Conservation (phyloP, 148 eudicot species). For the Dianthus caryophyllus region DNA sequence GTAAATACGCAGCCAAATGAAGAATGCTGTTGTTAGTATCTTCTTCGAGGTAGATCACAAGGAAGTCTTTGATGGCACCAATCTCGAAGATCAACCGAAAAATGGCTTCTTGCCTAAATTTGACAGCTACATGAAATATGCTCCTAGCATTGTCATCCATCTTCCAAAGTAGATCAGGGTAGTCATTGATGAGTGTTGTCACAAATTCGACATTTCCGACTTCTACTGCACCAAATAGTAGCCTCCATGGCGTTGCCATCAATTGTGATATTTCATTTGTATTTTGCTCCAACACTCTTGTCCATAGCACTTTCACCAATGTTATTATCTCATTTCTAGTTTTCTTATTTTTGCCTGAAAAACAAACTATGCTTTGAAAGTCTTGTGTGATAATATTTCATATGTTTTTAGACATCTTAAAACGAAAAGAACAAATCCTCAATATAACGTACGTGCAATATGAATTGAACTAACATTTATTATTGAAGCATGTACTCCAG, state of each 20-base stretch:
- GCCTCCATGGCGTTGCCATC: slow-evolving; percentile 6
- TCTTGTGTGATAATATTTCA: too few species aligned
- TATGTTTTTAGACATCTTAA: too few species aligned
- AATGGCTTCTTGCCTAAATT: slow-evolving; percentile 19
- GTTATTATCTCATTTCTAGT: slow-evolving; percentile 12
- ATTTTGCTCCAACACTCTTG: not conserved
- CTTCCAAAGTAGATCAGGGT: slow-evolving; percentile 31
- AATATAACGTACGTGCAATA: not conserved
- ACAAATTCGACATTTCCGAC: slow-evolving; percentile 29
- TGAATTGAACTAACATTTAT: not conserved
- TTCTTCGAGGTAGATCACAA: not conserved
- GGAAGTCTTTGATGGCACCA: slow-evolving; percentile 23
- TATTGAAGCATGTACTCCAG: not conserved
- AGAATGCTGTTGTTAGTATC: slow-evolving; percentile 12
- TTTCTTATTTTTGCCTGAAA: not conserved
- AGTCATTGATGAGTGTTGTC: slow-evolving; percentile 7
- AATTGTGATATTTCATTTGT: not conserved
- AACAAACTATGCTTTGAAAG: too few species aligned
- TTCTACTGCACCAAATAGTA: slow-evolving; percentile 20
- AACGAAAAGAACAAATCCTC: too few species aligned
- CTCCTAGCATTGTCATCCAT: slow-evolving; percentile 4
- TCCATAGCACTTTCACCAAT: slow-evolving; percentile 22
- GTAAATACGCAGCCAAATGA: slow-evolving; percentile 21
- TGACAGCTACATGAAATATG: slow-evolving; percentile 26
- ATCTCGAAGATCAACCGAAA: slow-evolving; percentile 27